Conservation (phyloP, 768 basidiomycete species). For the Sporobolomyces phaffii region DNA sequence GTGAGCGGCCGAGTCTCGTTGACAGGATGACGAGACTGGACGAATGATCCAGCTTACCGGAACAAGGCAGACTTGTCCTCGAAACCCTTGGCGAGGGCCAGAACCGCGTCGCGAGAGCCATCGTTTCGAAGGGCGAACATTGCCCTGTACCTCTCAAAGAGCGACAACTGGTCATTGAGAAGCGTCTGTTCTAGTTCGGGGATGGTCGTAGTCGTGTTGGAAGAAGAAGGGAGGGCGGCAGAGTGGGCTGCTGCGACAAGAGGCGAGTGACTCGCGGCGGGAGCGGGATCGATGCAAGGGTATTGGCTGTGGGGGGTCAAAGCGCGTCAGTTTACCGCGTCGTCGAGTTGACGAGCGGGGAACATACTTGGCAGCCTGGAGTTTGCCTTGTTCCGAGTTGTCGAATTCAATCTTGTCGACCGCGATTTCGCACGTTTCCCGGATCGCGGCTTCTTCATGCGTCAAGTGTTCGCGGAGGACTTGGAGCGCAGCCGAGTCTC, state of each 20-base stretch:
- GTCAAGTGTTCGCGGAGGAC: slow-evolving; percentile 64
- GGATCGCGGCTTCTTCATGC: slow-evolving; percentile 62
- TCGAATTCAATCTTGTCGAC: slow-evolving; percentile 93
- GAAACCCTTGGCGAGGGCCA: slow-evolving; percentile 87
- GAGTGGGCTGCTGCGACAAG: slow-evolving; percentile 49
- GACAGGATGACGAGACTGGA: too few relatives aligned
- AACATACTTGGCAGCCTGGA: slow-evolving; percentile 25
- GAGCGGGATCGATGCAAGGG: slow-evolving; percentile 84
- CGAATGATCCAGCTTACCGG: slow-evolving; percentile 57
- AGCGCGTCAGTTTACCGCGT: too few relatives aligned
- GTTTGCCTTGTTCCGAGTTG: slow-evolving; percentile 46
- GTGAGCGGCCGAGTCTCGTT: too few relatives aligned
- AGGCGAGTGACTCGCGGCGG: slow-evolving; percentile 50
- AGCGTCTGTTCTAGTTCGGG: slow-evolving; percentile 58
- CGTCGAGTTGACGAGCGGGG: too few relatives aligned
- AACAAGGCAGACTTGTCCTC: slow-evolving; percentile 81
- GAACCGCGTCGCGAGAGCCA: slow-evolving; percentile 65
- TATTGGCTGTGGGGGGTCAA: slow-evolving; percentile 55
- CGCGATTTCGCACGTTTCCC: slow-evolving; percentile 97
- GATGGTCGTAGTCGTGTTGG: slow-evolving; percentile 46
- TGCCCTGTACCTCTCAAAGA: slow-evolving; percentile 91
- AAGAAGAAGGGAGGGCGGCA: slow-evolving; percentile 42
- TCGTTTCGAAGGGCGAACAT: slow-evolving; percentile 97
- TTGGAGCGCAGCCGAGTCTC: slow-evolving; percentile 59
- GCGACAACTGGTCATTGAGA: slow-evolving; percentile 60